Evolutionary conservation across 129 eudicot genomes (phyloP), one percentile per base, ranked within the genome.

Genomic region (Flaveria trinervia): DNA sequence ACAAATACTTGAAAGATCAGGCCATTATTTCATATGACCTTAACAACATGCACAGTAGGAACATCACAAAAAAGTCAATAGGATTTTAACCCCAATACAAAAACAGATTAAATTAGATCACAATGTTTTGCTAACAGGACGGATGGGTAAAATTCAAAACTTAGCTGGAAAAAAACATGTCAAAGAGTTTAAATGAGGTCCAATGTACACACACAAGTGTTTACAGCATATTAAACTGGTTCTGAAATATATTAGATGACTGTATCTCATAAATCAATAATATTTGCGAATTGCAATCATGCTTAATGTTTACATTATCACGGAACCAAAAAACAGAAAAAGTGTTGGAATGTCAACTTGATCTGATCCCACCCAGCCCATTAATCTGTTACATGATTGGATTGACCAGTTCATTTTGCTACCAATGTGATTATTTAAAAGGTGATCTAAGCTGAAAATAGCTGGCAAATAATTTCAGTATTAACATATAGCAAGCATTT

Each of bases 1-100:
- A 65, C 23, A 7, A 49, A 64, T 67, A n/a, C 44, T 59, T 61
- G 23, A 39, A 73, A 50, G 12, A 50, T 26, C 48, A 64, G 56
- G 39, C 50, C 51, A 70, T 17, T 64, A 48, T n/a, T 28, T 49
- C 70, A 75, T 10, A 62, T 26, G n/a, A 64, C 70, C 71, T 62
- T 25, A 41, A 36, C 18, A 49, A 26, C 15, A 74, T 23, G 41
- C 52, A 56, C 60, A 49, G 22, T 22, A 13, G 39, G 13, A 33
- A 65, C 50, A 65, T 49, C 18, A 65, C n/a, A 64, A 3, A 65
- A 28, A 30, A 48, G 30, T 9, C 9, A 15, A 43, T 20, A 36
- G 25, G 17, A 13, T 36, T 18, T 50, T 11, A 72, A 9, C 33
- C 65, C 23, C 5, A 9, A 49, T 10, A 50, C 2, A 48, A 26